Evolutionary conservation across 2,329 filamentous ascomycete genomes (phyloP).

Genomic region (Juglanconis oblonga): DNA sequence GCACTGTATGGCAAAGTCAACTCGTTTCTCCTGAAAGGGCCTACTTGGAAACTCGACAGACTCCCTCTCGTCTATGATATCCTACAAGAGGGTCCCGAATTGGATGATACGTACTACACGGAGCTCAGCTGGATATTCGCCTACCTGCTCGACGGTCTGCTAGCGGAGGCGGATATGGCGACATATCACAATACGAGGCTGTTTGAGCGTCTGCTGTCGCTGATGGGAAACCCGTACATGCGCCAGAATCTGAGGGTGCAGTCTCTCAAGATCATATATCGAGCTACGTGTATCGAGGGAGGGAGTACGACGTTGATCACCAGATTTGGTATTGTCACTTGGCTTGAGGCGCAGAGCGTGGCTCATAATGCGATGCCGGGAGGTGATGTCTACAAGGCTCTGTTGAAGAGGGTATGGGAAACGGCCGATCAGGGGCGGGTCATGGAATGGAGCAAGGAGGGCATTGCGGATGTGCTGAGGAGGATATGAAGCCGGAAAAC

Average conservation of each 20-base stretch:
- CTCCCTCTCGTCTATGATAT: conserved; percentile 68
- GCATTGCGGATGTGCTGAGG: conserved; percentile 24
- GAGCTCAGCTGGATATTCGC: conserved; percentile 74
- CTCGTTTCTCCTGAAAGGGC: conserved; percentile 73
- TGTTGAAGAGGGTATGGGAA: conserved; percentile 59
- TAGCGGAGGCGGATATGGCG: conserved; percentile 55
- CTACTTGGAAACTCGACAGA: conserved; percentile 71
- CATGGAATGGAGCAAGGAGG: conserved; percentile 61
- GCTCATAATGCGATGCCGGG: conserved; percentile 37
- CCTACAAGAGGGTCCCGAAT: conserved; percentile 62
- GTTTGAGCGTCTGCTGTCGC: conserved; percentile 71
- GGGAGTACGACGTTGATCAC: conserved; percentile 81
- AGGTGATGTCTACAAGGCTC: conserved; percentile 45
- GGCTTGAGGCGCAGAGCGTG: conserved; percentile 64
- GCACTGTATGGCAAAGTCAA: conserved; percentile 85
- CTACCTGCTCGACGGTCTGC: conserved; percentile 67
- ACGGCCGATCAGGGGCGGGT: conserved; percentile 67
- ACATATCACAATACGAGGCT: conserved; percentile 61
- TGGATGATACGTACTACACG: conserved; percentile 69
- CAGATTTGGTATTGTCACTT: conserved; percentile 69
- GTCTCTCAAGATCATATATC: conserved; percentile 60
- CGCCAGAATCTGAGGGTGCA: conserved; percentile 57
- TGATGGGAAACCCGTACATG: conserved; percentile 67
- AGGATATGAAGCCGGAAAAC: not conserved
- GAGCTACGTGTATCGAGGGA: conserved; percentile 63